Percentiles rank a stretch among this genome's conserved stretches.
phyloP scores from a whole-genome alignment of 768 basidiomycete genomes.

The Lactarius quietus region DNA sequence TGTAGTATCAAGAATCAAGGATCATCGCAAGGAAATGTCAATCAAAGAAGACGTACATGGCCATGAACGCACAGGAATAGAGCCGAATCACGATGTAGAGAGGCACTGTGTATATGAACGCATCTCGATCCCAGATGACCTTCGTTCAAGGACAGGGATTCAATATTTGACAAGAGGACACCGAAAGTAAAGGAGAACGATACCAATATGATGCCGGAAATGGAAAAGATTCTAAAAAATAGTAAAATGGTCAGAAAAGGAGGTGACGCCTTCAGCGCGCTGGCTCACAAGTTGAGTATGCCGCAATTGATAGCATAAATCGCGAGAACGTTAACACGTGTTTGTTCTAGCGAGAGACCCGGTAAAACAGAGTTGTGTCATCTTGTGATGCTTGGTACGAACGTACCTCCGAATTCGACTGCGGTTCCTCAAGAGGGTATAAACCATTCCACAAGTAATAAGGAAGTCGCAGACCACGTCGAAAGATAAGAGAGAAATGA shows the following conservation, averaged over 20 bases:
- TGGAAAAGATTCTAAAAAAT: neutral
- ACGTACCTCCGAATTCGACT: neutral
- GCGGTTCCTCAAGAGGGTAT: neutral
- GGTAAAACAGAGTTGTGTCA: too few relatives aligned
- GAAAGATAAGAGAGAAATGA: neutral
- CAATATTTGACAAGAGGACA: neutral
- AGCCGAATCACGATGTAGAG: too few relatives aligned
- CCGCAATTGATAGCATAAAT: neutral
- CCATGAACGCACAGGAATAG: too few relatives aligned
- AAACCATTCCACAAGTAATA: neutral
- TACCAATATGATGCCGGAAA: neutral
- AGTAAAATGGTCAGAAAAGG: neutral
- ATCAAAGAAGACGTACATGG: neutral
- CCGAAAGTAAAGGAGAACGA: too few relatives aligned
- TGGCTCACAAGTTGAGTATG: neutral
- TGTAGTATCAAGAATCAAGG: neutral
- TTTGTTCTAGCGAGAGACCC: too few relatives aligned
- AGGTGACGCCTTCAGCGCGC: neutral
- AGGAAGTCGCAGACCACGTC: neutral
- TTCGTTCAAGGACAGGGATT: neutral
- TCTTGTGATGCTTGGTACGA: too few relatives aligned
- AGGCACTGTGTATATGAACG: neutral
- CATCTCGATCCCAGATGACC: neutral
- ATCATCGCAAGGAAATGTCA: neutral
- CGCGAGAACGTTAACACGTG: neutral